Conservation (phyloP, 2,329 filamentous ascomycete genomes). For the Cryphonectria japonica region DNA sequence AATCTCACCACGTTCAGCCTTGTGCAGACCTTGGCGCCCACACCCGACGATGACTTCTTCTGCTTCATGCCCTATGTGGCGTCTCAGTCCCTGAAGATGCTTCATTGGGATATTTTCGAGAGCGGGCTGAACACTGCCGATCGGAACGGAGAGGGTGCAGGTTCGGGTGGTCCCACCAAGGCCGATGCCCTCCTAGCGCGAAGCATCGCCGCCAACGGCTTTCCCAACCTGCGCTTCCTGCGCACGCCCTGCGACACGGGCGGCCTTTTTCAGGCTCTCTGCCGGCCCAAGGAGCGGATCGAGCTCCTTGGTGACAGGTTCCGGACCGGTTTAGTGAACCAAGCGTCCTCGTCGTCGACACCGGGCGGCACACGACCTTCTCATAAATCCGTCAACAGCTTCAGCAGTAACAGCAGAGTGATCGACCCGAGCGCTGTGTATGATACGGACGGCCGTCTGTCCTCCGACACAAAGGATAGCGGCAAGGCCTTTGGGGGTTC, state of each 20-base stretch:
- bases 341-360: constrained; percentile 10
- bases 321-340: constrained; percentile 34
- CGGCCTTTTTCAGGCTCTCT: constrained; percentile 70
- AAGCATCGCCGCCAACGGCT: constrained; percentile 63
- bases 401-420: constrained; percentile 1
- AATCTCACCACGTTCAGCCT: constrained; percentile 55
- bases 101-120: constrained; percentile 68
- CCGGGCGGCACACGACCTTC: not conserved
- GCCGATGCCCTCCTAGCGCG: constrained; percentile 67
- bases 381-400: constrained; percentile 2
- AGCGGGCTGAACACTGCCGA: constrained; percentile 45
- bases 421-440: not conserved
- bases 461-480: constrained; percentile 22
- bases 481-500: constrained; percentile 17
- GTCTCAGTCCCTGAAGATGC: constrained; percentile 53
- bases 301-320: constrained; percentile 56
- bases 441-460: constrained; percentile 11
- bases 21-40: constrained; percentile 58
- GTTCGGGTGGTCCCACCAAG: constrained; percentile 39
- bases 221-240: constrained; percentile 63
- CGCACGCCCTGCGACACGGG: constrained; percentile 71
- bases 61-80: constrained; percentile 69
- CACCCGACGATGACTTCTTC: constrained; percentile 58
- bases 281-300: constrained; percentile 61
- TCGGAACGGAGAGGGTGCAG: constrained; percentile 24